Percentiles rank a stretch among this genome's conserved stretches.
Conservation (phyloP, 2,329 filamentous ascomycete species). For the Aureobasidium sp. region DNA sequence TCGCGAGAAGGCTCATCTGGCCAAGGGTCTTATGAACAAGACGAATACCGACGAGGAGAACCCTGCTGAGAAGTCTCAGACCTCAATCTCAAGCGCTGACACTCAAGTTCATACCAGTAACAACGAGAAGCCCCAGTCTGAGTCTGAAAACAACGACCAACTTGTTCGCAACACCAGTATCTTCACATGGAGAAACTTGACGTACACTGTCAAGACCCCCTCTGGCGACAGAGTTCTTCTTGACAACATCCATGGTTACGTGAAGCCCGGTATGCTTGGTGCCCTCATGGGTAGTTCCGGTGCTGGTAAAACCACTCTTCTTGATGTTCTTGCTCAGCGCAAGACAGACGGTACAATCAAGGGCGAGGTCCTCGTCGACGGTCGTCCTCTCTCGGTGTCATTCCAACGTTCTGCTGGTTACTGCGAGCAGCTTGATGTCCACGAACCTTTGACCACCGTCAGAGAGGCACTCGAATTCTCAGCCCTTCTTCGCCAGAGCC, state of each 20-base stretch:
- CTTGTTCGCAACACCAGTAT: slow-evolving; percentile 24
- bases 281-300: slow-evolving; percentile 77
- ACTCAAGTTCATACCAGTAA: not conserved
- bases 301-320: slow-evolving; percentile 35
- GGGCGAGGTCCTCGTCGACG: slow-evolving; percentile 42
- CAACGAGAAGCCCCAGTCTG: not conserved
- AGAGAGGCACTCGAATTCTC: slow-evolving; percentile 61
- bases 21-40: slow-evolving; percentile 36
- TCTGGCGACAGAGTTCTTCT: slow-evolving; percentile 43
- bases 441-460: slow-evolving; percentile 60
- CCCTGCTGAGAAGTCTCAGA: slow-evolving; percentile 20
- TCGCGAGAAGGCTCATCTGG: slow-evolving; percentile 47
- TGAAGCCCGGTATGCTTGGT: slow-evolving; percentile 69
- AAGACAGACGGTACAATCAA: slow-evolving; percentile 40
- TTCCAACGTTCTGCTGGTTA: slow-evolving; percentile 51
- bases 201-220: slow-evolving; percentile 60
- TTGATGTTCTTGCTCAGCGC: slow-evolving; percentile 37
- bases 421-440: slow-evolving; percentile 59
- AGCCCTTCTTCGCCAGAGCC: slow-evolving; percentile 56
- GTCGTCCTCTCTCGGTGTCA: slow-evolving; percentile 32
- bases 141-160: slow-evolving; percentile 14
- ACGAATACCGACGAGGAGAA: slow-evolving; percentile 36
- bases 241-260: slow-evolving; percentile 61
- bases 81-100: slow-evolving; percentile 14
- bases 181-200: slow-evolving; percentile 79